phyloP scores from a whole-genome alignment of 2,329 filamentous ascomycete species.

The Byssochlamys sp. region DNA sequence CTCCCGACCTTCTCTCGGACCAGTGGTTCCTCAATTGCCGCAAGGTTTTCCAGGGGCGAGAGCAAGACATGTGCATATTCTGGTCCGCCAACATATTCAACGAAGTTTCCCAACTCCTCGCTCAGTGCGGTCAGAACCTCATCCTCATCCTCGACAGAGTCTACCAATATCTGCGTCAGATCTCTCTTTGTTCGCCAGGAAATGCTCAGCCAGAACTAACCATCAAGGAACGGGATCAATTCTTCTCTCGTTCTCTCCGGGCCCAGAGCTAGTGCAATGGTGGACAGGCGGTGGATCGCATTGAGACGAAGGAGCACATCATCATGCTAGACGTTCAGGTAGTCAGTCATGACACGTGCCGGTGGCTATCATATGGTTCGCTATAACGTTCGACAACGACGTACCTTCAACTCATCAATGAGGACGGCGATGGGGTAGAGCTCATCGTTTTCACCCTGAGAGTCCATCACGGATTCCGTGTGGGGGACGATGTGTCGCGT shows the following conservation, averaged over 20 bases:
- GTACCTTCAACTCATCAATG: constrained; percentile 98
- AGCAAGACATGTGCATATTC: constrained; percentile 92
- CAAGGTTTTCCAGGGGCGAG: constrained; percentile 92
- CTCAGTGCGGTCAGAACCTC: constrained; percentile 94
- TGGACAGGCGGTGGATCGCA: constrained; percentile 94
- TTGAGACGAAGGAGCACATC: constrained; percentile 96
- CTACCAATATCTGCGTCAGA: constrained; percentile 41
- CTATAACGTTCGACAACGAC: constrained; percentile 12
- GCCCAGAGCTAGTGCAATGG: constrained; percentile 90
- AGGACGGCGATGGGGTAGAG: constrained; percentile 98
- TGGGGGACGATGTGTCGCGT: constrained; percentile 12
- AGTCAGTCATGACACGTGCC: constrained; percentile 15
- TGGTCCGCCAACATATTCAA: constrained; percentile 92
- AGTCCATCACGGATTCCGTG: constrained; percentile 64
- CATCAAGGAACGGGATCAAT: constrained; percentile 96
- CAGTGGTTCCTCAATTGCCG: constrained; percentile 94
- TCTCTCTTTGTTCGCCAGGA: constrained; percentile 8
- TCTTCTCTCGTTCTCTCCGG: constrained; percentile 95
- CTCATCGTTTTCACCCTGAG: constrained; percentile 86
- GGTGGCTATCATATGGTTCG: constrained; percentile 5
- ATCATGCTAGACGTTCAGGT: constrained; percentile 60
- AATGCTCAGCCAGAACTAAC: constrained; percentile 47
- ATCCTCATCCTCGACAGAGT: constrained; percentile 97
- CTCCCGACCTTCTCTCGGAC: constrained; percentile 83
- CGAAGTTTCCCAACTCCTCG: constrained; percentile 90